phyloP scores from a whole-genome alignment of 257 asterid genomes.

The Solanum lycopersicoides region DNA sequence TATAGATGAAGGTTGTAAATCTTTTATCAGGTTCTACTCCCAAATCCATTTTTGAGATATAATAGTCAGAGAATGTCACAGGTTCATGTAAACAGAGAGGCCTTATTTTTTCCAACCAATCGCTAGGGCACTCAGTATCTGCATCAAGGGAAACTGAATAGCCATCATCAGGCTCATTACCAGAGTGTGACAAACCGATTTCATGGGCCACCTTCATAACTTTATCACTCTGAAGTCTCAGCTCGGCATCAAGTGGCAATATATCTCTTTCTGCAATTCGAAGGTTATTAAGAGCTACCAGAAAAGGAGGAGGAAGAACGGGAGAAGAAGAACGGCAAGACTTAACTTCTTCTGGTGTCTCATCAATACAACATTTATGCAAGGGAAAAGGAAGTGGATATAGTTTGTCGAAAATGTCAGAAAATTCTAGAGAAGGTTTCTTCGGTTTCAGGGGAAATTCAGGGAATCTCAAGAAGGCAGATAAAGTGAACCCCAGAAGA shows the following conservation, averaged over 20 bases:
- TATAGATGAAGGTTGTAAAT: slow-evolving; percentile 31
- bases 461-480: slow-evolving; percentile 7
- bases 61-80: slow-evolving; percentile 14
- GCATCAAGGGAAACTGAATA: slow-evolving; percentile 47
- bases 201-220: slow-evolving; percentile 34
- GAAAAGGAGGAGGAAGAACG: slow-evolving; percentile 43
- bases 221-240: slow-evolving; percentile 34
- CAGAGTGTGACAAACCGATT: slow-evolving; percentile 11
- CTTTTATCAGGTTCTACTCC: slow-evolving; percentile 10
- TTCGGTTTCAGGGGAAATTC: no score
- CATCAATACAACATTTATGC: slow-evolving; percentile 27
- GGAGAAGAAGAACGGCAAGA: slow-evolving; percentile 36
- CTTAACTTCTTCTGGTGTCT: slow-evolving; percentile 31
- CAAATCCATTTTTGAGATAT: not conserved
- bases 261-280: slow-evolving; percentile 24
- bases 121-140: slow-evolving; percentile 26
- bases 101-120: slow-evolving; percentile 4
- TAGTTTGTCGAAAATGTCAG: no score
- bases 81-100: slow-evolving; percentile 32
- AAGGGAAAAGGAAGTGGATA: slow-evolving; percentile 11
- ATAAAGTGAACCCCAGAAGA: slow-evolving; percentile 30
- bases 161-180: slow-evolving; percentile 13
- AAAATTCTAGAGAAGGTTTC: no score
- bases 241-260: slow-evolving; percentile 28
- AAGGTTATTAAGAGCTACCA: slow-evolving; percentile 37